Evolutionary conservation across 2,329 filamentous ascomycete genomes (phyloP).

Genomic region (Colletotrichum sidae): DNA sequence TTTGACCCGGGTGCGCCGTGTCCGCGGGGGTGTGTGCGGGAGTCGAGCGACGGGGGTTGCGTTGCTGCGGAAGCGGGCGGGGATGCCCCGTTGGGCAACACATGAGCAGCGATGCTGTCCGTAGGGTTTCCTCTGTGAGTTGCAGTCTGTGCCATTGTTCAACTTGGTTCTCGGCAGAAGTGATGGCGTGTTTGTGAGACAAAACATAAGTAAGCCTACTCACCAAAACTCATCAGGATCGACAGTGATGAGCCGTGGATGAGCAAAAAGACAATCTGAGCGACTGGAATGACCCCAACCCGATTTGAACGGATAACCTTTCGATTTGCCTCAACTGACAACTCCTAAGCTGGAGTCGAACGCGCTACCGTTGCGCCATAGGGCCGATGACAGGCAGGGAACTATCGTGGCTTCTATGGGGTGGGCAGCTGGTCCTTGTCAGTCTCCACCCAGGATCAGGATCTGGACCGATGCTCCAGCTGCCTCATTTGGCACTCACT

Average conservation of each 20-base stretch:
- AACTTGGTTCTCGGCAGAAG: not conserved
- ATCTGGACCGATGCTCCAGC: not conserved
- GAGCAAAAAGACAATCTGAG: not conserved
- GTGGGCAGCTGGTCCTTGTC: not conserved
- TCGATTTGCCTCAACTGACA: not conserved
- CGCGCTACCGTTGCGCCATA: slow-evolving; percentile 30
- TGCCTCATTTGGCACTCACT: too few relatives aligned
- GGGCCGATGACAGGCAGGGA: not conserved
- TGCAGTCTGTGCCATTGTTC: not conserved
- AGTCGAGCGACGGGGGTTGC: slow-evolving; percentile 5
- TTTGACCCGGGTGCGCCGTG: slow-evolving; percentile 47
- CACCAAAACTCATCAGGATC: too few relatives aligned
- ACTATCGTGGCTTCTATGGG: not conserved
- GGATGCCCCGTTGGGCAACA: too few relatives aligned
- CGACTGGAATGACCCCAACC: slow-evolving; percentile 10
- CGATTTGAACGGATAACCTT: slow-evolving; percentile 32
- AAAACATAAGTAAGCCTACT: not conserved
- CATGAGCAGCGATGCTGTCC: too few relatives aligned
- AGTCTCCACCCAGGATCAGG: too few relatives aligned
- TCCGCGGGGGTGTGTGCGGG: slow-evolving; percentile 30
- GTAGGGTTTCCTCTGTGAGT: not conserved
- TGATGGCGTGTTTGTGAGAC: not conserved
- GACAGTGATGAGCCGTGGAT: too few relatives aligned
- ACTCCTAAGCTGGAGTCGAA: slow-evolving; percentile 17
- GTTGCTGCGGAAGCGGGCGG: not conserved